These are phyloP conservation scores for Paraconiothyrium sp. DNA, from an alignment of 2,329 filamentous ascomycete genomes.

Conservation along the genomic window DNA sequence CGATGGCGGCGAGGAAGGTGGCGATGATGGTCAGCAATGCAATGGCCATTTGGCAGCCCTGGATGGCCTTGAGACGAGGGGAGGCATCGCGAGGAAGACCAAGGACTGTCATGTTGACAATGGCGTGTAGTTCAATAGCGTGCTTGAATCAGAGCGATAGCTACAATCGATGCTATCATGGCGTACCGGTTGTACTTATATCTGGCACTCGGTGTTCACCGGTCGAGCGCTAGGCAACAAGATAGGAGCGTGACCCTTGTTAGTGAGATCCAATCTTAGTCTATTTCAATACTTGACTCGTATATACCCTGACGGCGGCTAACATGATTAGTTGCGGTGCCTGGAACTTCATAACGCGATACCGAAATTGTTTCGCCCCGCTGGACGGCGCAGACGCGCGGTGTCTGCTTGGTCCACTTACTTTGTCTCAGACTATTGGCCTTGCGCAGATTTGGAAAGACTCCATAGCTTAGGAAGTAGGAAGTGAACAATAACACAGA, in stretches of 20 bases:
- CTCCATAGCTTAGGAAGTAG: too few relatives aligned
- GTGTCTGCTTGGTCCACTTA: too few relatives aligned
- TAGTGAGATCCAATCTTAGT: not conserved
- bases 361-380: not conserved
- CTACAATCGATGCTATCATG: not conserved
- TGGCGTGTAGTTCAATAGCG: too few relatives aligned
- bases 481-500: too few relatives aligned
- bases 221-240: not conserved
- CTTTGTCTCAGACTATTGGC: too few relatives aligned
- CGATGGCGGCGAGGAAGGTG: constrained; percentile 5
- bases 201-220: not conserved
- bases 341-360: not conserved
- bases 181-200: not conserved
- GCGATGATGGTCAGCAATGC: constrained; percentile 3
- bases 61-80: constrained; percentile 7
- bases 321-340: not conserved
- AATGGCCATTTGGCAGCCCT: not conserved
- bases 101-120: not conserved
- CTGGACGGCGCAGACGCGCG: not conserved
- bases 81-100: not conserved
- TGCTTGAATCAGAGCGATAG: too few relatives aligned
- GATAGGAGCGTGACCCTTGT: constrained; percentile 2
- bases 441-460: too few relatives aligned
- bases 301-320: not conserved
- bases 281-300: not conserved